Evolutionary conservation across 345 rosid genomes (phyloP), one percentile per base, ranked within the genome.

Genomic region (Salix brachista): DNA sequence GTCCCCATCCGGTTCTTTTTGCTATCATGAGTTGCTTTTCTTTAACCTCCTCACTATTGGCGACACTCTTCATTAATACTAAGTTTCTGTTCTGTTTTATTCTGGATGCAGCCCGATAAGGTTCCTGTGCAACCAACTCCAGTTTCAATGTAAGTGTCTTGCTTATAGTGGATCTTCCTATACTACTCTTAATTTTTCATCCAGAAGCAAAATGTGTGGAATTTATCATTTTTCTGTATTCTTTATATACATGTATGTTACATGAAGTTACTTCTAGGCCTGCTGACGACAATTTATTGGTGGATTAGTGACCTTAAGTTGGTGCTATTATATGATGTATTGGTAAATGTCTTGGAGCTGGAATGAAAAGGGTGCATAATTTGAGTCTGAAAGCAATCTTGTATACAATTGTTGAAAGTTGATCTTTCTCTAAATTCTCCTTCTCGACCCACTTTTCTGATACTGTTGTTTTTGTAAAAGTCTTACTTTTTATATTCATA

Each of bases 101-200:
- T 28, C 17, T 82, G 34, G 56, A 28, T 88, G 91, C 97, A 95
- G 99, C 83, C 87, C 65, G 88, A 88, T 69, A 88, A 89, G 82
- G 93, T 85, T 60, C 81, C 91, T 13, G 71, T 79, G 75, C 95
- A 91, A 83, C 88, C 96, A 39, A 84, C 88, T 80, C 99, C 99
- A 21, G 86, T 91, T 80, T 88, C 96, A 66, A 90, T 88, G 99
- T 95, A 84, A 93, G 99, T 87, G 77, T 46, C 72, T 70, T 60
- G 70, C 34, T 14, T 36, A 18, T 56, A 1, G 21, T 6, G 21
- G 8, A 23, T 78, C 1, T 52, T 41, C 21, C 1, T 16, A 64
- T 60, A 4, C 30, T 12, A 4, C 25, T 54, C 5, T 16, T 25
- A 32, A n/a, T 46, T 77, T 32, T 36, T 13, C 10, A 34, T 61